phyloP scores from a whole-genome alignment of 371 early-diverging fungal genomes.

The Actinomortierella wolfii region DNA sequence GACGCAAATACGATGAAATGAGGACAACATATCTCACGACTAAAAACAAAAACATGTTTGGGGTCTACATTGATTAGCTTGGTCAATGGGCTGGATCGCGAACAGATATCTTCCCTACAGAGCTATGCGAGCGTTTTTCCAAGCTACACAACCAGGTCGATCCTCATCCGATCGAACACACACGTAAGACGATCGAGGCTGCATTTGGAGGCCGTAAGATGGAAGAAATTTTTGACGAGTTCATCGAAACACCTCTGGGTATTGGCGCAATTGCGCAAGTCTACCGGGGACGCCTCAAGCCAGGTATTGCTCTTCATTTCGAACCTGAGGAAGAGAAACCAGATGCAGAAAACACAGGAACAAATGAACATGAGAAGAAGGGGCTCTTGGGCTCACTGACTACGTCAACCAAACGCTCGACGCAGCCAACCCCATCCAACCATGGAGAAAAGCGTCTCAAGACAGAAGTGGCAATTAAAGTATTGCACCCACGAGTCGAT shows the following conservation, averaged over 20 bases:
- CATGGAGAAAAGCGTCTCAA: conserved; percentile 40
- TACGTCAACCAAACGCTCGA: conserved; percentile 7
- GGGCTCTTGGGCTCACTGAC: conserved; percentile 4
- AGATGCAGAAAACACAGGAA: conserved; percentile 9
- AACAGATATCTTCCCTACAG: conserved; percentile 85
- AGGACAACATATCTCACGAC: neutral
- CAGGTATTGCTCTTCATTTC: conserved; percentile 49
- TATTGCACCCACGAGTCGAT: conserved; percentile 86
- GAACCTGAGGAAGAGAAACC: conserved; percentile 25
- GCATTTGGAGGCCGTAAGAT: conserved; percentile 67
- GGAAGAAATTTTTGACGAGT: conserved; percentile 76
- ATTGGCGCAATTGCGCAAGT: conserved; percentile 98
- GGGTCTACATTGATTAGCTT: conserved; percentile 67
- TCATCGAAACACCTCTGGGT: conserved; percentile 82
- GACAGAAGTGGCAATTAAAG: conserved; percentile 88
- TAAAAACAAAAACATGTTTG: no score
- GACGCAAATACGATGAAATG: neutral
- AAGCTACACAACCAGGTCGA: conserved; percentile 83
- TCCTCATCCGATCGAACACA: conserved; percentile 77
- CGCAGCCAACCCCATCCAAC: neutral
- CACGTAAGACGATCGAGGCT: conserved; percentile 61
- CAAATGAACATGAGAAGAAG: neutral
- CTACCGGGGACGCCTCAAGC: conserved; percentile 67
- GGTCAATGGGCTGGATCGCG: conserved; percentile 97
- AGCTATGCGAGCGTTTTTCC: conserved; percentile 77